A percentile compares a stretch with the other conserved stretches of the same genome.
Evolutionary conservation across 345 rosid genomes (phyloP).

Genomic region (Eutrema japonicum): DNA sequence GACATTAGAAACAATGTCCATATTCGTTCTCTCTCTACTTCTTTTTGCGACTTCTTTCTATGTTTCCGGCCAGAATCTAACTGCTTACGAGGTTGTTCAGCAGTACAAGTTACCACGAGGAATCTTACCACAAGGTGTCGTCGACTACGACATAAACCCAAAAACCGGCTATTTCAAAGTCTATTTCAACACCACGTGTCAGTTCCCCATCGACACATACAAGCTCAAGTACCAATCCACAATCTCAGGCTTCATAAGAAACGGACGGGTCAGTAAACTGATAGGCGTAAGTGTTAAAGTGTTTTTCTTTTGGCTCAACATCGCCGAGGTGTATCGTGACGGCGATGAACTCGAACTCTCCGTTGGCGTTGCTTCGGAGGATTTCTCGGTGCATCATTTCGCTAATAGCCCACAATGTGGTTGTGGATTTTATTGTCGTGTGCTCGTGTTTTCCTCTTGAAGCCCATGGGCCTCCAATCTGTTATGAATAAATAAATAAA

Average conservation of each 20-base stretch:
- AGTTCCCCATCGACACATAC: slow-evolving; percentile 51
- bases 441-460: neutral
- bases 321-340: slow-evolving; percentile 50
- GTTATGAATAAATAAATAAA: neutral
- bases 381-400: slow-evolving; percentile 50
- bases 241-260: slow-evolving; percentile 52
- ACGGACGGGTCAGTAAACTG: slow-evolving; percentile 48
- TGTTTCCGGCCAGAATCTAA: slow-evolving; percentile 15
- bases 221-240: slow-evolving; percentile 56
- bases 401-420: slow-evolving; percentile 76
- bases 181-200: slow-evolving; percentile 49
- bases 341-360: slow-evolving; percentile 53
- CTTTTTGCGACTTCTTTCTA: slow-evolving; percentile 7
- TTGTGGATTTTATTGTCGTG: slow-evolving; percentile 67
- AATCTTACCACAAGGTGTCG: slow-evolving; percentile 64
- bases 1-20: slow-evolving; percentile 7
- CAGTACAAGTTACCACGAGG: slow-evolving; percentile 60
- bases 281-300: slow-evolving; percentile 63
- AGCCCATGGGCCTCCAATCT: neutral
- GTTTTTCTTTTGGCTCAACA: slow-evolving; percentile 60
- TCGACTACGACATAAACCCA: slow-evolving; percentile 54
- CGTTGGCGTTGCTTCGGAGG: slow-evolving; percentile 58
- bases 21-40: slow-evolving; percentile 10
- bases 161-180: slow-evolving; percentile 57
- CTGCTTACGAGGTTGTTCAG: slow-evolving; percentile 56